These are phyloP conservation scores for Bolboschoenoplectus hybrid DNA, from an alignment of 202 grass and related monocot species.

Conservation along the genomic window DNA sequence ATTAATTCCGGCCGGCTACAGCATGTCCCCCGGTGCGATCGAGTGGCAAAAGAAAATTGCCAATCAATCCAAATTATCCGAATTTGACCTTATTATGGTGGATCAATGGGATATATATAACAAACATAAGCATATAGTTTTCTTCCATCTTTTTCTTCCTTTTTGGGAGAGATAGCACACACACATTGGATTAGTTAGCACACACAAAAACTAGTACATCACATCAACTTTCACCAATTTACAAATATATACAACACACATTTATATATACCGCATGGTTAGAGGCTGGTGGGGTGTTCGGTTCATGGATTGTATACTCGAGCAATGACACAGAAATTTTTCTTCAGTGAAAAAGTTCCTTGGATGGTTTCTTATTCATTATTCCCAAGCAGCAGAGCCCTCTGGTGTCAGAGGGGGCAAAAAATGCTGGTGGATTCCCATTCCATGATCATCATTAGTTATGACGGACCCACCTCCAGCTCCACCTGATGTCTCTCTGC, in stretches of 20 bases:
- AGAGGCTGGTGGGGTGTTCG: conserved; percentile 15
- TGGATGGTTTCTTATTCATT: neutral
- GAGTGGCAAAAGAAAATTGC: conserved; percentile 19
- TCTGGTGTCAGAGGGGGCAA: conserved; percentile 20
- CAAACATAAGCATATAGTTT: conserved; percentile 23
- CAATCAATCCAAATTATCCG: neutral
- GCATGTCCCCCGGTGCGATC: neutral
- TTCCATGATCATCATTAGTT: conserved; percentile 24
- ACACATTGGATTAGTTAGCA: conserved; percentile 14
- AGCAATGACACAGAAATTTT: neutral
- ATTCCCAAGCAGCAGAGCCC: conserved; percentile 14
- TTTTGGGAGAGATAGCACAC: conserved; percentile 19
- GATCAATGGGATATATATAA: neutral
- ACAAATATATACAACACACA: conserved; percentile 38
- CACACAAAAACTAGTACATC: conserved; percentile 30
- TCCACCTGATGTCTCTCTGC: conserved; percentile 20
- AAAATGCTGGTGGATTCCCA: conserved; percentile 32
- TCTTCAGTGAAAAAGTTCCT: conserved; percentile 23
- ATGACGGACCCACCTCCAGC: conserved; percentile 25
- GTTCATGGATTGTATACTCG: neutral
- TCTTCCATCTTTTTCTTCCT: conserved; percentile 6
- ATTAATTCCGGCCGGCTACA: neutral
- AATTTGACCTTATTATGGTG: conserved; percentile 9
- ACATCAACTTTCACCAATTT: conserved; percentile 22
- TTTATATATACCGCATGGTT: conserved; percentile 30